Evolutionary conservation across 768 basidiomycete species (phyloP), one percentile per base, ranked within the genome.

Genomic region (Tephrocybe sp.): DNA sequence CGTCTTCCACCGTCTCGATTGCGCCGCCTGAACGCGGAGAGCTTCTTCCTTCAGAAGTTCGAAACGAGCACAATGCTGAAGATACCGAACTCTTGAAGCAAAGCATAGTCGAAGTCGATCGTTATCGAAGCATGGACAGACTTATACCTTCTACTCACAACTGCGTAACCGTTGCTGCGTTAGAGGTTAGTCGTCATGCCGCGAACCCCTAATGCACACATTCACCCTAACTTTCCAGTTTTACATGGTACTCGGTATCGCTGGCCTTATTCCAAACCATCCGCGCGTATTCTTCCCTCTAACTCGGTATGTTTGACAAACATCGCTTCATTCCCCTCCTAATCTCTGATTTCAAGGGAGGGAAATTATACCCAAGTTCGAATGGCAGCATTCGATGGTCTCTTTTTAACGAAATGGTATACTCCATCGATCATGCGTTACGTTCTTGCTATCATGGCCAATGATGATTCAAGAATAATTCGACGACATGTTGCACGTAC

Each of bases 91-190:
- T 95, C 10, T 66, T 95, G 43, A 84, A 85, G 59, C 83, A 87
- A 58, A 89, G 87, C 2, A 65, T 87, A 39, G 77, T 84, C 16
- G 92, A 96, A 64, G 82, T 98, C 30, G 90, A 93, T 61, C 81
- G 96, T 39, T 96, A 95, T 70, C 85, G 92, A 50, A 91, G 85
- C 61, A 92, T 97, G 85, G 97, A 99, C 68, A 79, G 94, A 48
- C 75, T 98, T 13, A 94, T 98, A 50, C 93, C 97, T 8, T 96
- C 95, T 1, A 84, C 85, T 42, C 93, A 96, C 60, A 99, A 99
- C 63, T 83, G 92, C 31, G 88, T 98, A 22, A 95, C 97, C 0
- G 79, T 89, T 43, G 92, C 97, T 20, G 87, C 85, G 7, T 73
- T 99, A 48, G 92, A 98, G 80, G 93, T 96, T 54, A 52, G 80